Base-by-base conservation (phyloP, 805 yeast genomes). In the Monosporozyma unispora region DNA sequence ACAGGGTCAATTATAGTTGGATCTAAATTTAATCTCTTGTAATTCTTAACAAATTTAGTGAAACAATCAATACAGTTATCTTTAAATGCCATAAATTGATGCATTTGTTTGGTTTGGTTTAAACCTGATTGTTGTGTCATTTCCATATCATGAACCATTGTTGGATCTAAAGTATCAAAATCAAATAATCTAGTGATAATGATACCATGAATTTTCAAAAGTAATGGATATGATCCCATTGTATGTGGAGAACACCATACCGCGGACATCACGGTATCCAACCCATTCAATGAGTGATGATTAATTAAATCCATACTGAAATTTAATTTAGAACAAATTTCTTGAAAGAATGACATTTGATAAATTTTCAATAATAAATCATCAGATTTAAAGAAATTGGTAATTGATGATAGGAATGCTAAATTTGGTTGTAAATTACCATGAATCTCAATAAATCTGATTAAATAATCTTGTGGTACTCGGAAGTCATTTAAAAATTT, bases 141-240 rank as follows among this genome's bases (percentile, higher is more conserved):
- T 14, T 21, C 38, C 8, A 31, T 44, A 21, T 31, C 40, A 19
- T 23, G 16, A n/a, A 43, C 29, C 31, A 21, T 31, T 21, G 29
- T 35, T 37, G 56, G 54, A 33, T 47, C 44, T 22, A 50, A 45
- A 16, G 49, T 48, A 42, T 67, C 69, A 46, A 66, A 51, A 49
- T 71, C 73, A 49, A 62, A 61, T 29, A 71, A 60, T 54, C 65
- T 71, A 10, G 67, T 55, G 9, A 71, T 57, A 47, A 71, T 46
- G 19, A 65, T 65, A 0, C 72, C 59, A 50, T 65, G 65, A 7
- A 70, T 46, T 35, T 69, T 66, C 19, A 70, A 39, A 33, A 57
- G 55, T 40, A 53, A 41, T 31, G 62, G 60, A 25, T 58, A 59
- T 31, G 56, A 57, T 19, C 57, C 62, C 22, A 59, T 49, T 2